Base-by-base conservation (phyloP, 176 grass and related monocot species). In the Oryza longistaminata region DNA sequence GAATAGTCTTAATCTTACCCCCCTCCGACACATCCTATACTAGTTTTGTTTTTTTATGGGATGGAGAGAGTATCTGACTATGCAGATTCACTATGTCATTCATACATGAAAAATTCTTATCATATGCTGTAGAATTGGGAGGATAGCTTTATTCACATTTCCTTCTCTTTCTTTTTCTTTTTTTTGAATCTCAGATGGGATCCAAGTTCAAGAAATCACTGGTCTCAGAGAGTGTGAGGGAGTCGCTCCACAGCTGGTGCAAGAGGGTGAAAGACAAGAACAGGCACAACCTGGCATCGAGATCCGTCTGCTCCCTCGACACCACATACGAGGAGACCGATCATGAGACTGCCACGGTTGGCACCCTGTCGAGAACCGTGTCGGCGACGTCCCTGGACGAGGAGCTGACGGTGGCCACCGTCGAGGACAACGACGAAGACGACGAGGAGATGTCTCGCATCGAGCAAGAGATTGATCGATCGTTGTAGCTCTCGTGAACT, bases 161-260 rank as follows among this genome's bases (percentile, higher is more conserved):
- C 53, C 42, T 79, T 37, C 35, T 37, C 35, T 37, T 37, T 35
- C 17, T 39, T 31, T 31, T 31, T 31, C 29, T 55, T 27, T n/a
- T n/a, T 76, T 77, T 29, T 71, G 66, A 73, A 50, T 29, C 76
- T 48, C 71, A 98, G 96, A 98, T 95, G 93, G 96, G 96, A 17
- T 98, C 93, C 19, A 98, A 92, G 84, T 95, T 93, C 80, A 94
- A 98, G 88, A 98, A 94, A 75, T 90, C 93, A 4, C 11, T 95
- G 29, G 82, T 98, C 6, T 90, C 96, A 1, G 93, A 98, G 79
- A 88, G 87, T 24, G 93, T 98, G 1, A 84, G 96, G 80, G 93
- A 98, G 22, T 98, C 93, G 0, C 93, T 95, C 3, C 96, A 98
- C 58, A 94, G 89, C 85, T 98, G 96, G 96, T 94, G 91, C 77